Evolutionary conservation across 352 stramenopile species (phyloP).

Genomic region (Pythium inflatum): DNA sequence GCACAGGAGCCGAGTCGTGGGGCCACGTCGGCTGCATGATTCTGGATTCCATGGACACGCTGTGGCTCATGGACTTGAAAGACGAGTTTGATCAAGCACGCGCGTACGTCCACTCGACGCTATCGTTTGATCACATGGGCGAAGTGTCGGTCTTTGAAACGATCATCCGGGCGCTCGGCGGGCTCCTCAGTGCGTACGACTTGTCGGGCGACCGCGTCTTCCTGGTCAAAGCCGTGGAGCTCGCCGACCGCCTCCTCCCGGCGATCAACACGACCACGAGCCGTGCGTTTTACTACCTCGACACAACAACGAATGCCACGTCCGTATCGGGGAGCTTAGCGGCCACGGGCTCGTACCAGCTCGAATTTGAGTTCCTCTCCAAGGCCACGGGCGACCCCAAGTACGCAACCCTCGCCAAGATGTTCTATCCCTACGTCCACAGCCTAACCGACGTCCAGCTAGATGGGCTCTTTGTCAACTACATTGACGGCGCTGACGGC

Average conservation of each 20-base stretch:
- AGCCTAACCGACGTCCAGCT: slow-evolving; percentile 47
- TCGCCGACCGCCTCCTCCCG: slow-evolving; percentile 89
- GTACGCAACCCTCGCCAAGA: slow-evolving; percentile 69
- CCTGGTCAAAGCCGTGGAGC: slow-evolving; percentile 92
- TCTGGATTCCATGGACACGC: slow-evolving; percentile 96
- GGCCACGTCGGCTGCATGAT: slow-evolving; percentile 76
- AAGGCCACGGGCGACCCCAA: slow-evolving; percentile 74
- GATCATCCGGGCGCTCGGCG: slow-evolving; percentile 98
- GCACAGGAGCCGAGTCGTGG: slow-evolving; percentile 51
- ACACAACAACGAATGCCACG: slow-evolving; percentile 79
- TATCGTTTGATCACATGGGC: slow-evolving; percentile 85
- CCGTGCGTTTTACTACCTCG: slow-evolving; percentile 89
- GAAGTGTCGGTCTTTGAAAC: slow-evolving; percentile 98
- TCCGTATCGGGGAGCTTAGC: slow-evolving; percentile 46
- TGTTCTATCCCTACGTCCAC: slow-evolving; percentile 57
- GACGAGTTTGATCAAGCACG: slow-evolving; percentile 91
- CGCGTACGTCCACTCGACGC: slow-evolving; percentile 79
- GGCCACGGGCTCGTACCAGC: slow-evolving; percentile 84
- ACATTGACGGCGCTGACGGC: slow-evolving; percentile 44
- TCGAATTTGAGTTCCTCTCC: slow-evolving; percentile 85
- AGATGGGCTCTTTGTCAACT: slow-evolving; percentile 89
- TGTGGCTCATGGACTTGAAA: slow-evolving; percentile 95
- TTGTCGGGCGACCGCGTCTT: slow-evolving; percentile 88
- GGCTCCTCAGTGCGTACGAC: slow-evolving; percentile 96
- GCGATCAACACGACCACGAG: slow-evolving; percentile 91